phyloP scores from a whole-genome alignment of 805 yeast genomes.

The Groenewaldozyma salmanticensis region DNA sequence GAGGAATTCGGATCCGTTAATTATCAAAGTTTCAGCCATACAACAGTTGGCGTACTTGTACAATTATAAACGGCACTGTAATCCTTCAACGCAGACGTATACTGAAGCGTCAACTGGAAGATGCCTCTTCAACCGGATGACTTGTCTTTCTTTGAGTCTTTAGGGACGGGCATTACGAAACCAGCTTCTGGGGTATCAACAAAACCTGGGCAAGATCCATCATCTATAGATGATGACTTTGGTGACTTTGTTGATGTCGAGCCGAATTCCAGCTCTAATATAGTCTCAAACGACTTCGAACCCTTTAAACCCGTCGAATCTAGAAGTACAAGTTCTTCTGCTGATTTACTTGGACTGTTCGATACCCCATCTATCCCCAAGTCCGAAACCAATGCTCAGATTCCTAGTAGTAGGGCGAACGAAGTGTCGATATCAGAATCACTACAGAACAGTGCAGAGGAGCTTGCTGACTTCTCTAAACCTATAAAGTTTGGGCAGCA shows the following conservation, averaged over 20 bases:
- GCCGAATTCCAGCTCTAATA: not conserved
- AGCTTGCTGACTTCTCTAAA: slow-evolving; percentile 4
- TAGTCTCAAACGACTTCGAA: no score
- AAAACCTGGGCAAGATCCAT: not conserved
- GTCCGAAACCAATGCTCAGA: no score
- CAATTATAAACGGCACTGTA: no score
- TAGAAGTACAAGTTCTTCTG: no score
- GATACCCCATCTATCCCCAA: no score
- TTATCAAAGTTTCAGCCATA: no score
- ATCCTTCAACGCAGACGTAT: no score
- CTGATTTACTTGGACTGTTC: no score
- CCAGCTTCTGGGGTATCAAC: not conserved
- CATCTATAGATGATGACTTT: slow-evolving; percentile 30
- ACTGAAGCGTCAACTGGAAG: no score
- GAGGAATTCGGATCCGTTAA: no score
- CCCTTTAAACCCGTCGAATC: no score
- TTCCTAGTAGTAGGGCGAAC: not conserved
- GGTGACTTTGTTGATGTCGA: slow-evolving; percentile 46
- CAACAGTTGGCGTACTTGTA: no score
- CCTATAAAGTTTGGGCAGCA: slow-evolving; percentile 17
- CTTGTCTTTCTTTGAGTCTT: slow-evolving; percentile 14
- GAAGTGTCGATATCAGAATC: not conserved
- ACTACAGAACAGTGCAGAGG: slow-evolving; percentile 3
- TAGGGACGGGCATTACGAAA: slow-evolving; percentile 1
- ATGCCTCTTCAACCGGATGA: slow-evolving; percentile 11